Conservation (phyloP, 805 yeast species). For the Hanseniaspora hatyaiensis region DNA sequence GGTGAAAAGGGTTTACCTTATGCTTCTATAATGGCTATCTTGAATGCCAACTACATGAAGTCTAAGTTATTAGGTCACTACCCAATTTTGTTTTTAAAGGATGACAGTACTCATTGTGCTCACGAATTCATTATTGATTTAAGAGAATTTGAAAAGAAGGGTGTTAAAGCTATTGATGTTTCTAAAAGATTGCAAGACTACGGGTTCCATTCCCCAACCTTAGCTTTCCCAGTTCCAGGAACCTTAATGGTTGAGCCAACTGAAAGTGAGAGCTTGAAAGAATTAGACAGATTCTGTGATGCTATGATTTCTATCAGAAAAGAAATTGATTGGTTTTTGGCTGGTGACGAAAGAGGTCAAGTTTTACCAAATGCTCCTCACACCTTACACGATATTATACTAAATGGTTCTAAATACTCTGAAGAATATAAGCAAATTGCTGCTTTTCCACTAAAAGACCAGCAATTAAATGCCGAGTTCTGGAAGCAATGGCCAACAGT, state of each 20-base stretch:
- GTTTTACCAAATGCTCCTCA: conserved; percentile 89
- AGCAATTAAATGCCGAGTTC: conserved; percentile 37
- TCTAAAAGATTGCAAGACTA: conserved; percentile 96
- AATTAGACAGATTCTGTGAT: conserved; percentile 81
- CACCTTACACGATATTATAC: conserved; percentile 63
- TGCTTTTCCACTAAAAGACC: conserved; percentile 74
- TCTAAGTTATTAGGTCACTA: conserved; percentile 57
- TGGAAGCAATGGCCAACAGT: conserved; percentile 90
- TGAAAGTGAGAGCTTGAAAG: conserved; percentile 80
- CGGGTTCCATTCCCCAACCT: conserved; percentile 97
- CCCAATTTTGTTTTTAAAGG: conserved; percentile 62
- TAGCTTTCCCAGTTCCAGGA: conserved; percentile 97
- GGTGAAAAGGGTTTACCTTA: conserved; percentile 75
- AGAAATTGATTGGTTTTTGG: conserved; percentile 66
- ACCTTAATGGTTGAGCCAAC: conserved; percentile 98
- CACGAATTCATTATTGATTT: conserved; percentile 93
- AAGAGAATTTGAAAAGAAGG: conserved; percentile 65
- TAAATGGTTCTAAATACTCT: conserved; percentile 65
- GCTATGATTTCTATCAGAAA: conserved; percentile 70
- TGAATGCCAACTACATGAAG: conserved; percentile 95
- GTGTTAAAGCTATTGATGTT: conserved; percentile 88
- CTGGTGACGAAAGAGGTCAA: conserved; percentile 52
- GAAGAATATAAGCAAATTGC: conserved; percentile 58
- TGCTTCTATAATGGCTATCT: conserved; percentile 80
- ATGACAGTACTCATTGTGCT: conserved; percentile 61